phyloP scores from a whole-genome alignment of 2,329 filamentous ascomycete genomes.

The Colletotrichum godetiae region DNA sequence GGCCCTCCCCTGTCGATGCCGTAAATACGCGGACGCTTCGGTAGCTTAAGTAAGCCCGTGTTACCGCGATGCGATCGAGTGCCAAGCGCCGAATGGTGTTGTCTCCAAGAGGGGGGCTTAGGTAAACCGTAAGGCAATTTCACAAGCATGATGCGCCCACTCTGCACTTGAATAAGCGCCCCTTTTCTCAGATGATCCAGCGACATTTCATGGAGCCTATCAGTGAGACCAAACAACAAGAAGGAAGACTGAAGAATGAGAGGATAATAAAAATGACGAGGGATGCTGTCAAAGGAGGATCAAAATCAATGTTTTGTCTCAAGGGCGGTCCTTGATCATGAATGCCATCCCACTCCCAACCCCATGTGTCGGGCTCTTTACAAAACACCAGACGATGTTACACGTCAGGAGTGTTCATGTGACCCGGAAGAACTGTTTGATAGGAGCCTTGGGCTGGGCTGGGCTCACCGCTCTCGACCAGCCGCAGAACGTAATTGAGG shows the following conservation, averaged over 20 bases:
- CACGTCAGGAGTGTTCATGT: constrained; percentile 18
- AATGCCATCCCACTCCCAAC: constrained; percentile 17
- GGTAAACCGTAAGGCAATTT: background rate
- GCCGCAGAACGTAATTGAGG: constrained; percentile 16
- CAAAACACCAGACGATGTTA: constrained; percentile 25
- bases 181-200: background rate
- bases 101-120: background rate
- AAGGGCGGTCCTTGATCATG: constrained; percentile 1
- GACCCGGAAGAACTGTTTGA: constrained; percentile 14
- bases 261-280: background rate
- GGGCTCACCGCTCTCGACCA: constrained; percentile 10
- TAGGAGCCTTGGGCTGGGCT: background rate
- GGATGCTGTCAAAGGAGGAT: background rate
- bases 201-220: background rate
- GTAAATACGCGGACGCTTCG: constrained; percentile 26
- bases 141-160: background rate
- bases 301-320: background rate
- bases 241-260: background rate
- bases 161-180: background rate
- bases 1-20: constrained; percentile 22
- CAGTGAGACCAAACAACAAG: background rate
- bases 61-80: constrained; percentile 6
- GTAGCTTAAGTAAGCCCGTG: constrained; percentile 26
- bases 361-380: background rate
- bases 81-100: background rate